Base-by-base conservation (phyloP, 2,329 filamentous ascomycete species). In the Cercospora zeae-maydis region DNA sequence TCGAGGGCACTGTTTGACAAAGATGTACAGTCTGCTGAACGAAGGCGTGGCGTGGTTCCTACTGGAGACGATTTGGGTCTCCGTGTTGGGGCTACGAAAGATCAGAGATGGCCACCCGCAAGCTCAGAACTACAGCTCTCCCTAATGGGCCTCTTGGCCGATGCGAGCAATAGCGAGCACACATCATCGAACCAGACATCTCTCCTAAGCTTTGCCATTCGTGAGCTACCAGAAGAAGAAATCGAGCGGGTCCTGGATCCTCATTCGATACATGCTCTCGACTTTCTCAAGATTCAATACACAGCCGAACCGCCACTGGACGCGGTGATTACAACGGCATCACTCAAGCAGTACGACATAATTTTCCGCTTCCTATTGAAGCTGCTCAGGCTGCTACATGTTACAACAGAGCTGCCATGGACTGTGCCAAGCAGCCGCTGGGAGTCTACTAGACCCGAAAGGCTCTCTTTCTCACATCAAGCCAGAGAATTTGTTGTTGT, bases 41-140 rank as follows among this genome's bases (percentile, higher is more conserved):
- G 89, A 47, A 85, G 85, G 55, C 79, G 84, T 16, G 91, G 91
- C 2, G 81, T 88, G 33, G 85, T 90, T 49, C 84, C 87, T 8
- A 85, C 85, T 51, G 88, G 90, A 54, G 84, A 87, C 62, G 79
- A 85, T 13, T 93, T 96, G 82, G 93, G 95, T 0, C 81, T 98
- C 42, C 88, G 92, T 42, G 81, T 98, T 0, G 90, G 90, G n/a
- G 86, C 85, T 1, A 85, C 92, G 70, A 87, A 91, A 60, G 91
- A 83, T 33, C 69, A 72, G 39, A 66, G 69, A 14, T 98, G 95
- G 95, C 95, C 95, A 27, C 95, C 95, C 4, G 92, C 92, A 24
- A 96, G 91, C 75, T 97, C 93, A 0, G 95, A 98, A 75, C 79
- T 99, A n/a, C 86, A 92, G 9, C 82, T 98, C 4, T 91, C 91